Conservation (phyloP, 2,329 filamentous ascomycete species). For the Bipolaris cookei region DNA sequence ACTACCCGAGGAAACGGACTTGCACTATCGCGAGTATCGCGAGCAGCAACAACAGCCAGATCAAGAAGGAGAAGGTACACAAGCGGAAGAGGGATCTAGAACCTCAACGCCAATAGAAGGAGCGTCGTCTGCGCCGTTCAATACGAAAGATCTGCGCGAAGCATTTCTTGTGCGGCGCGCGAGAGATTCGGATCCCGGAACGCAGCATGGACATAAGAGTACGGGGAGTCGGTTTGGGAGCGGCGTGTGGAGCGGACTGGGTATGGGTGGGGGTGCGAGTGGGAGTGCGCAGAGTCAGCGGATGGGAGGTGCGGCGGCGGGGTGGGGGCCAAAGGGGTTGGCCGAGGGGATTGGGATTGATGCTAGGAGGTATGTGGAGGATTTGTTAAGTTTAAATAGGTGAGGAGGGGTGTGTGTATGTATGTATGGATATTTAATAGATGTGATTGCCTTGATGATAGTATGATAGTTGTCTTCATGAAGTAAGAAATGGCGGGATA, state of each 20-base stretch:
- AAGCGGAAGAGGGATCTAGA: background rate
- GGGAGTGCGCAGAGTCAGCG: slow-evolving; percentile 28
- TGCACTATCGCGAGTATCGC: background rate
- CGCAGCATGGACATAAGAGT: slow-evolving; percentile 8
- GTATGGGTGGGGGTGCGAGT: slow-evolving; percentile 16
- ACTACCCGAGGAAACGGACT: background rate
- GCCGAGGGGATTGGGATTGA: slow-evolving; percentile 78
- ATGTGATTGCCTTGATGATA: too few species aligned
- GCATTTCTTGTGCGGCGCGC: slow-evolving; percentile 54
- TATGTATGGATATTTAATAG: background rate
- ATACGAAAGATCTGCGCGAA: slow-evolving; percentile 46
- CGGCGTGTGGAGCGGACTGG: slow-evolving; percentile 43
- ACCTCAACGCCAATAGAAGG: background rate
- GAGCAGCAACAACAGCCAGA: slow-evolving; percentile 6
- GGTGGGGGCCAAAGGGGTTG: slow-evolving; percentile 65
- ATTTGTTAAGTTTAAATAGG: slow-evolving; percentile 67
- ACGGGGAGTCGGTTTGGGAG: slow-evolving; percentile 35
- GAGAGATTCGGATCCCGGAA: slow-evolving; percentile 32
- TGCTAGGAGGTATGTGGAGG: slow-evolving; percentile 76
- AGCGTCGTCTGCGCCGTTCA: slow-evolving; percentile 27
- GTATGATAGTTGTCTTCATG: too few species aligned
- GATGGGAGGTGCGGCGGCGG: slow-evolving; percentile 53
- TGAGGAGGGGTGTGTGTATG: background rate
- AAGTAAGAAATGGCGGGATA: too few species aligned
- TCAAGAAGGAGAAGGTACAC: too few species aligned